Base-by-base conservation (phyloP, 805 yeast genomes). In the Candida sphagnicola region DNA sequence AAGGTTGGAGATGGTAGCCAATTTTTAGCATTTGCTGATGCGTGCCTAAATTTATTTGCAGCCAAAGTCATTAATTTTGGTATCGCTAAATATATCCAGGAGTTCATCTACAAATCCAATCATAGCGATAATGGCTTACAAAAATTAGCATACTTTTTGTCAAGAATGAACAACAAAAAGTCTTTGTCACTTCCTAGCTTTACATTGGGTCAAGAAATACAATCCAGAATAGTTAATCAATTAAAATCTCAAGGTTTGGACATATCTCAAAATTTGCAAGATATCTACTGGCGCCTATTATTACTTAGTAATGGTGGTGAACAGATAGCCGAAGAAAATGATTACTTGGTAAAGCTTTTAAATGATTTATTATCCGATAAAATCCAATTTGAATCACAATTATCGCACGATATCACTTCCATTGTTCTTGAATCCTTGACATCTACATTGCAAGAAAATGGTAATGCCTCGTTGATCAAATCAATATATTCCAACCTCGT, bases 231-330 rank as follows among this genome's bases (percentile, higher is more conserved):
- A 2, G 38, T 45, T 11, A 21, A 25, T 4, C 43, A 46, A 33
- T 34, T 51, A 13, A 26, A 26, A 26, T 26, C 29, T 10, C 17
- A 40, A 25, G 15, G 39, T 3, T 43, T 31, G 44, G 14, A 21
- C 13, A 31, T 31, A 8, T 6, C 29, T 23, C 15, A 42, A 0
- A 19, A 47, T 4, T 45, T 67, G n/a, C 51, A 62, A 18, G 72
- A 72, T 4, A 48, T 75, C 4, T 72, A 72, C 48, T 79, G 85
- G 85, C 70, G 77, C 53, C 45, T 75, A 11, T 45, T 66, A 2
- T 45, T 79, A 13, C 49, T 78, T 28, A 65, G 59, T 29, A 50
- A 62, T 45, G 59, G 71, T 5, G 47, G 62, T 12, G 51, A 52
- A n/a, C 43, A 54, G 4, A 49, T 61, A 16, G 50, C 53, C 25